Percentiles rank a stretch among this genome's conserved stretches.
Conservation (phyloP, 306 rosid species). For the Biancaea sappan region DNA sequence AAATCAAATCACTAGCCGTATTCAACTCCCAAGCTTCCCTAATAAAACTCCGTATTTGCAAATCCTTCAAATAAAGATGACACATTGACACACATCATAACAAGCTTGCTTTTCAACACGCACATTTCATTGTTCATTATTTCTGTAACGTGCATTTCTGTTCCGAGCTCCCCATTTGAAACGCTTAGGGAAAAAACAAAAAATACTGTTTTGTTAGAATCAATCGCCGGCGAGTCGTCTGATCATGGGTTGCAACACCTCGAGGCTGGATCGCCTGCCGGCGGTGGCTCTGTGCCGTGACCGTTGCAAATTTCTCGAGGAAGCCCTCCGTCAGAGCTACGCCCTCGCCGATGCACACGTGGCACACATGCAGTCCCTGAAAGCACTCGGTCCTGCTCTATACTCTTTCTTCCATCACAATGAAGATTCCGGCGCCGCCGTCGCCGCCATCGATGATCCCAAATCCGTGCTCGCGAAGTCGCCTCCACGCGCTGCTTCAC, state of each 20-base stretch:
- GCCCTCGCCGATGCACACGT: conserved; percentile 75
- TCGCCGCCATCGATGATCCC: neutral
- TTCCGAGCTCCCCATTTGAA: too few relatives aligned
- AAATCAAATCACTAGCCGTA: conserved; percentile 20
- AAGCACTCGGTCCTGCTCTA: conserved; percentile 58
- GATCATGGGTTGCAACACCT: conserved; percentile 77
- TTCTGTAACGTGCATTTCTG: too few relatives aligned
- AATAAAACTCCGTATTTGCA: conserved; percentile 5
- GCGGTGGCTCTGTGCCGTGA: conserved; percentile 85
- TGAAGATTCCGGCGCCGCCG: neutral
- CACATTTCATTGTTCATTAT: too few relatives aligned
- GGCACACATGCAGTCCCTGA: conserved; percentile 69
- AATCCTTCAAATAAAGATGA: neutral
- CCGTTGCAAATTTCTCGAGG: conserved; percentile 71
- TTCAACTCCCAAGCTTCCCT: conserved; percentile 26
- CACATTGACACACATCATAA: conserved; percentile 11
- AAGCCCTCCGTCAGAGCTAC: conserved; percentile 64
- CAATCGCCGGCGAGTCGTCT: neutral
- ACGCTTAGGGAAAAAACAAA: too few relatives aligned
- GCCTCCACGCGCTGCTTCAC: conserved; percentile 5
- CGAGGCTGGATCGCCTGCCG: conserved; percentile 67
- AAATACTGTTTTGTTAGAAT: neutral
- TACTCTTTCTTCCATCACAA: conserved; percentile 53
- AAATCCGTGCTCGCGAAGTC: neutral
- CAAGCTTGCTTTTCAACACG: too few relatives aligned